These are phyloP conservation scores for Drechslerella dactyloides DNA, from an alignment of 2,329 filamentous ascomycete genomes.

Conservation along the genomic window DNA sequence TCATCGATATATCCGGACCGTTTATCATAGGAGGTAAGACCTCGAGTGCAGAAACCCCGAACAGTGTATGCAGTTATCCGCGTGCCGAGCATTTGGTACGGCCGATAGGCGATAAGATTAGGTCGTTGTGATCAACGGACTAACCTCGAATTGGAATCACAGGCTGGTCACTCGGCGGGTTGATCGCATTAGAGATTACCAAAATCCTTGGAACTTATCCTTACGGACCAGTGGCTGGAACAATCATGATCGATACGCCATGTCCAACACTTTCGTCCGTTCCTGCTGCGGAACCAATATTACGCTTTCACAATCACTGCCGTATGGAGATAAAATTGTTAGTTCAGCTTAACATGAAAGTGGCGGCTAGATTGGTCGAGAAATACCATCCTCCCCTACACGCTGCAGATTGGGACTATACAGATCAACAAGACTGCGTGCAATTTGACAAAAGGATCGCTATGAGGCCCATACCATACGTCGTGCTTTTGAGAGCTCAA, in stretches of 20 bases:
- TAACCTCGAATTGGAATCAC: slow-evolving; percentile 67
- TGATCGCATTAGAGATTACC: slow-evolving; percentile 72
- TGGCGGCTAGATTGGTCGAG: slow-evolving; percentile 12
- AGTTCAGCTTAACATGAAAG: slow-evolving; percentile 24
- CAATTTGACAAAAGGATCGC: slow-evolving; percentile 7
- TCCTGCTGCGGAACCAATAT: slow-evolving; percentile 4
- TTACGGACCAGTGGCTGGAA: slow-evolving; percentile 30
- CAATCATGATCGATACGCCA: slow-evolving; percentile 27
- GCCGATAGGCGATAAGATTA: neutral
- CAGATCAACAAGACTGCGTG: slow-evolving; percentile 12
- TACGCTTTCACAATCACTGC: slow-evolving; percentile 19
- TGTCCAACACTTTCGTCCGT: slow-evolving; percentile 4
- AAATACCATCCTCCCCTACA: slow-evolving; percentile 16
- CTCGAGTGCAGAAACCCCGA: neutral
- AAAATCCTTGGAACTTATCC: slow-evolving; percentile 19
- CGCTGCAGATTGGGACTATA: slow-evolving; percentile 11
- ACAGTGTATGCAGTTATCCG: neutral
- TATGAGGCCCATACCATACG: slow-evolving; percentile 4
- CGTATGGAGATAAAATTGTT: slow-evolving; percentile 14
- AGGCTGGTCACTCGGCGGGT: slow-evolving; percentile 79
- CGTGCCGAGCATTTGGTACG: neutral
- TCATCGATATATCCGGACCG: slow-evolving; percentile 38
- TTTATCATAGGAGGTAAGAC: slow-evolving; percentile 52
- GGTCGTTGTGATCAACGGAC: neutral
- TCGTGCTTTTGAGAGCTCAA: slow-evolving; percentile 16